These are phyloP conservation scores for Kwoniella mangroviensis DNA, from an alignment of 768 basidiomycete genomes.

Conservation along the genomic window DNA sequence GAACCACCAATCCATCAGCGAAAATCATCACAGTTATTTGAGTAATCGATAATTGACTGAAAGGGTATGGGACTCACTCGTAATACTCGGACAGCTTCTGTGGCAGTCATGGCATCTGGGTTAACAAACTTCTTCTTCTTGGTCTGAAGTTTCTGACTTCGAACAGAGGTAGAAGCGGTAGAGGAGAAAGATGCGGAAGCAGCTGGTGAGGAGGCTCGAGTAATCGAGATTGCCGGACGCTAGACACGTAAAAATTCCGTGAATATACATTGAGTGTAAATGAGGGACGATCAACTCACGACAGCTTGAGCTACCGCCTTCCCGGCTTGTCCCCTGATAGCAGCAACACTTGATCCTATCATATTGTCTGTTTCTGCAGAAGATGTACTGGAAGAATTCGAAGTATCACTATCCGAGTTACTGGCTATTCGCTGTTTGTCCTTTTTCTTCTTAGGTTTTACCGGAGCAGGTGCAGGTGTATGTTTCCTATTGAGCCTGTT, in stretches of 20 bases:
- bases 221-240: constrained; percentile 16
- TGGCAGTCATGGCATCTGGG: constrained; percentile 53
- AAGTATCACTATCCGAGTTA: not conserved
- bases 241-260: not conserved
- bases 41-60: no score
- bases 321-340: constrained; percentile 1
- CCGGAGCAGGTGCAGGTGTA: not conserved
- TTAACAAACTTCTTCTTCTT: constrained; percentile 40
- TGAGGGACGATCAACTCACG: not conserved
- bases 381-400: not conserved
- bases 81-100: constrained; percentile 54
- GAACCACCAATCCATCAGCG: constrained; percentile 1
- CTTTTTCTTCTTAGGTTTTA: constrained; percentile 5
- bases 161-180: constrained; percentile 7
- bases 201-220: constrained; percentile 8
- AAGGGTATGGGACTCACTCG: constrained; percentile 13
- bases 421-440: not conserved
- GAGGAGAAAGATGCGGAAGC: constrained; percentile 20
- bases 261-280: no score
- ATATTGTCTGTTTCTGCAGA: constrained; percentile 12
- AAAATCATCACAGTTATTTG: not conserved
- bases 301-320: not conserved
- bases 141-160: constrained; percentile 17
- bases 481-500: constrained; percentile 14
- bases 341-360: constrained; percentile 20